Conservation (phyloP, 345 rosid genomes). For the Arabidopsis thaliana region TAIR10.1 NC_003076.8:3455001-3455500, state of each 20-base stretch:
- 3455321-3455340: not conserved
- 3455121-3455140: not conserved
- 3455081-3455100: not conserved
- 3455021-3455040: not conserved
- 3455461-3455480: not conserved
- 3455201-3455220: not conserved
- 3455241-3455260: not conserved
- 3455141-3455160: not conserved
- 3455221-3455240: not conserved
- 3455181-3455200: not conserved
- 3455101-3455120: not conserved
- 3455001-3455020: not conserved
- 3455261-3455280: not conserved
- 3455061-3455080: not conserved
- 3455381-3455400: not conserved
- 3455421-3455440: not conserved
- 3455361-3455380: not conserved
- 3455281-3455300: not conserved
- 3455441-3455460: slow-evolving; percentile 17
- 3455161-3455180: not conserved
- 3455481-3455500: not conserved
- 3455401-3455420: not conserved
- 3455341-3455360: too few relatives aligned
- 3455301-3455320: not conserved
- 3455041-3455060: not conserved